phyloP scores from a whole-genome alignment of 495 filamentous ascomycete genomes.

The Hyaloscypha finlandica region DNA sequence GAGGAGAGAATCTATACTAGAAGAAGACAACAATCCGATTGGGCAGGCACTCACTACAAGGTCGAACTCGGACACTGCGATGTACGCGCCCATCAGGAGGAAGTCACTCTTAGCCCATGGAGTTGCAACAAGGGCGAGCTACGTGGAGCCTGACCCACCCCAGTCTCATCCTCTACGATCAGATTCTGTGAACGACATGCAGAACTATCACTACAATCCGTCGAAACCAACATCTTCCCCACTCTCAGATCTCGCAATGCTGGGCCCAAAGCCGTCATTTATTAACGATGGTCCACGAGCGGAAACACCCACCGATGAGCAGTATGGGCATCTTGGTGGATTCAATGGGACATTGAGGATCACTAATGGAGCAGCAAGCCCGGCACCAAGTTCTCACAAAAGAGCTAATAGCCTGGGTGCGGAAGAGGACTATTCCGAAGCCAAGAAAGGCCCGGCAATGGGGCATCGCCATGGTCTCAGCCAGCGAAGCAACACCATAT shows the following conservation, averaged over 20 bases:
- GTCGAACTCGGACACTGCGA: constrained; percentile 22
- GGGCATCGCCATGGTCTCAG: constrained; percentile 7
- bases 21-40: background rate
- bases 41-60: constrained; percentile 2
- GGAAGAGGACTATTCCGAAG: constrained; percentile 22
- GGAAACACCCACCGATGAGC: constrained; percentile 29
- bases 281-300: constrained; percentile 19
- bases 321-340: constrained; percentile 45
- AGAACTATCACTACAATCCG: constrained; percentile 13
- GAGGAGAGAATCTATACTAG: background rate
- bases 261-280: constrained; percentile 14
- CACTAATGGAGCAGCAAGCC: constrained; percentile 56
- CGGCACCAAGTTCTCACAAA: constrained; percentile 32
- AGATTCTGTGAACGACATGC: background rate
- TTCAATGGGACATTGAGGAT: constrained; percentile 63
- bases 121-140: constrained; percentile 29
- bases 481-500: constrained; percentile 21
- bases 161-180: constrained; percentile 15
- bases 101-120: constrained; percentile 30
- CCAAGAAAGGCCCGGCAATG: background rate
- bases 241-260: constrained; percentile 7
- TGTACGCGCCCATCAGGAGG: constrained; percentile 29
- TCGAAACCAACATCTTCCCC: constrained; percentile 6
- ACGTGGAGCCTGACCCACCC: constrained; percentile 15
- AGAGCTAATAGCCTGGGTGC: constrained; percentile 10